Conservation (phyloP, 2,329 filamentous ascomycete species). For the Stagonosporopsis cucurbitacearum region DNA sequence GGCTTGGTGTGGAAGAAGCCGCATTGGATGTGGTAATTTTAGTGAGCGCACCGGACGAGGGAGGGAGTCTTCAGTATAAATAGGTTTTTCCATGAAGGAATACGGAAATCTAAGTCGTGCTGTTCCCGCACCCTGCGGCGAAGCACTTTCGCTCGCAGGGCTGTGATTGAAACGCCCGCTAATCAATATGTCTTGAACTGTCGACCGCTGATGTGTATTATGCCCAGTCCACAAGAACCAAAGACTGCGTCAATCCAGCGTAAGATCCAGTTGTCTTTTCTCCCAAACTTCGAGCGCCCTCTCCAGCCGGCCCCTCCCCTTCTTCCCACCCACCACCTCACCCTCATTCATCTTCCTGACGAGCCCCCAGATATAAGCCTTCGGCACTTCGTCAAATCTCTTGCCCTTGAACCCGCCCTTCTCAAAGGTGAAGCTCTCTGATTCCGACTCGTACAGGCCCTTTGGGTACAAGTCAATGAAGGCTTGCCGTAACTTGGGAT, state of each 20-base stretch:
- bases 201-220: background rate
- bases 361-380: conserved; percentile 10
- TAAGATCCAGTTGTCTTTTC: conserved; percentile 11
- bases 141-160: conserved; percentile 18
- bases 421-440: conserved; percentile 10
- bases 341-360: conserved; percentile 3
- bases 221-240: background rate
- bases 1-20: conserved; percentile 5
- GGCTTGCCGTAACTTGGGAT: conserved; percentile 6
- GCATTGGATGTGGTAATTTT: conserved; percentile 11
- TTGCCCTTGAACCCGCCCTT: conserved; percentile 12
- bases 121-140: background rate
- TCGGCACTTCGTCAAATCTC: conserved; percentile 14
- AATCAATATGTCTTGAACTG: background rate
- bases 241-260: conserved; percentile 1
- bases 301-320: background rate
- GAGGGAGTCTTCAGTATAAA: no score
- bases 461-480: conserved; percentile 11
- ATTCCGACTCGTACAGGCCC: conserved; percentile 10
- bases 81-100: background rate
- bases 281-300: conserved; percentile 14
- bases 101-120: background rate
- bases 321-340: background rate
- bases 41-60: no score
- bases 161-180: conserved; percentile 3